These are phyloP conservation scores for Boletus rubescentipes DNA, from an alignment of 768 basidiomycete genomes.

Conservation along the genomic window DNA sequence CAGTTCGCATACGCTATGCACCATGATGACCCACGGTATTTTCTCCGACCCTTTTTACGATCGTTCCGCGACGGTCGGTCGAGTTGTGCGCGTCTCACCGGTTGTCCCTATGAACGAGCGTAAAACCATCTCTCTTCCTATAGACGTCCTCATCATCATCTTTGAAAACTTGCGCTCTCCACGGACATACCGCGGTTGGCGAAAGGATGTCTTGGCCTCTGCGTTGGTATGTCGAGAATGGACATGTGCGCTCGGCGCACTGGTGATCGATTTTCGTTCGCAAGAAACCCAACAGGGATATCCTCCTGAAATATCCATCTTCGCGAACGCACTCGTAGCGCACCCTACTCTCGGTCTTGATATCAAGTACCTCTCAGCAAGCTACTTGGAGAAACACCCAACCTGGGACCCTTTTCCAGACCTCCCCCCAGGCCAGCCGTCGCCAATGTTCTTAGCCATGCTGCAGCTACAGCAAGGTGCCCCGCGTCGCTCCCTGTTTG, in stretches of 20 bases:
- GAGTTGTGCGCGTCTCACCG: conserved; percentile 2
- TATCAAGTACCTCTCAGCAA: conserved; percentile 9
- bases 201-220: conserved; percentile 1
- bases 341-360: conserved; percentile 1
- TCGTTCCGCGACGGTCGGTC: not conserved
- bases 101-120: not conserved
- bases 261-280: conserved; percentile 10
- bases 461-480: not conserved
- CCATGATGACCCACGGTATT: not conserved
- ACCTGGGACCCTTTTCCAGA: not conserved
- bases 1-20: not conserved
- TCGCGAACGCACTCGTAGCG: not conserved
- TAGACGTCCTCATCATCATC: conserved; percentile 6
- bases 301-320: conserved; percentile 5
- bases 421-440: not conserved
- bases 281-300: not conserved
- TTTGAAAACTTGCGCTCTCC: conserved; percentile 4
- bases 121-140: conserved; percentile 1
- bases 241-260: conserved; percentile 10
- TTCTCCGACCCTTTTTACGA: not conserved
- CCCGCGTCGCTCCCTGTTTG: not conserved
- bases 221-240: conserved; percentile 12
- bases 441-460: not conserved
- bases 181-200: not conserved
- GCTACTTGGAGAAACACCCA: conserved; percentile 7